phyloP scores from a whole-genome alignment of 2,329 filamentous ascomycete species.

The Penicillium sp. region DNA sequence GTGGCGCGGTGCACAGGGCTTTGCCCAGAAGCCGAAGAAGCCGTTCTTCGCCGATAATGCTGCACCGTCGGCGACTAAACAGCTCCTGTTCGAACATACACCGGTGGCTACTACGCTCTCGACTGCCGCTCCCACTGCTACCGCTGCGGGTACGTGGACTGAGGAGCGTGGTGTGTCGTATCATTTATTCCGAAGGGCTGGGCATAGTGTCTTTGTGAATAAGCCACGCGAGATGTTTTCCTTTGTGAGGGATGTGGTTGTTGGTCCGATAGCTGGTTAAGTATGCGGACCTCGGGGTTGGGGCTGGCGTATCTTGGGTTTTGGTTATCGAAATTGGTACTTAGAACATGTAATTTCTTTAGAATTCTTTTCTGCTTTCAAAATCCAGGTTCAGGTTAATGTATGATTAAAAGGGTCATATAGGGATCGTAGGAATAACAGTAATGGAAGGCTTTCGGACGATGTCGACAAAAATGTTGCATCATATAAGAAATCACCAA shows the following conservation, averaged over 20 bases:
- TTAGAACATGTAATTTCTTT: background rate
- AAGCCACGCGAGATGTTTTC: conserved; percentile 38
- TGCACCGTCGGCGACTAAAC: conserved; percentile 7
- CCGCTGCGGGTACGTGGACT: conserved; percentile 33
- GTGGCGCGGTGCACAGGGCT: conserved; percentile 40
- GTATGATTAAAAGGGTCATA: background rate
- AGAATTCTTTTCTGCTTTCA: background rate
- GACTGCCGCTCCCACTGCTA: background rate
- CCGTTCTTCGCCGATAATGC: conserved; percentile 31
- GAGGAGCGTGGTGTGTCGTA: conserved; percentile 38
- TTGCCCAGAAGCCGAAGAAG: conserved; percentile 28
- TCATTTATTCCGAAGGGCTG: conserved; percentile 38
- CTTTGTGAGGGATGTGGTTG: conserved; percentile 39
- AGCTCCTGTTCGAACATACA: background rate
- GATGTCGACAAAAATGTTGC: conserved; percentile 5
- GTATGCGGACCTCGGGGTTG: background rate
- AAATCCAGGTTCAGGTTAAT: background rate
- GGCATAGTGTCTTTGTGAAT: conserved; percentile 36
- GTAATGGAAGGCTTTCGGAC: background rate
- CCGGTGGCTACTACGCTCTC: background rate
- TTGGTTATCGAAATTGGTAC: background rate
- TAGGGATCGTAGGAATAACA: background rate
- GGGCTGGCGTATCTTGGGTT: background rate
- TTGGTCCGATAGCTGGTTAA: conserved; percentile 15
- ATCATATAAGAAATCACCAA: background rate